phyloP scores from a whole-genome alignment of 148 eudicot species.

The Camellia lanceoleosa region DNA sequence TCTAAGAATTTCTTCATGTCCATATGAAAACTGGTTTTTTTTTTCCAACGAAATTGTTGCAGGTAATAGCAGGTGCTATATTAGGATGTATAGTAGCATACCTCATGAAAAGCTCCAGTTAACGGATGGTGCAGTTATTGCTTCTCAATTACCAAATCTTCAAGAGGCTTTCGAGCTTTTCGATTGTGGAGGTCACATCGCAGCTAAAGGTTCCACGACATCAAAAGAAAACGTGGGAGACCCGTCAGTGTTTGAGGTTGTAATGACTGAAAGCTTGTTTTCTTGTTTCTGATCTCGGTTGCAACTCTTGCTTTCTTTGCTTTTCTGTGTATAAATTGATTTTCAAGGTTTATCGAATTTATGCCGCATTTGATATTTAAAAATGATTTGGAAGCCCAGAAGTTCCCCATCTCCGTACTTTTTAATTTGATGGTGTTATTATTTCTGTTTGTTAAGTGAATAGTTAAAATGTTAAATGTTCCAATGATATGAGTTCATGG shows the following conservation, averaged over 20 bases:
- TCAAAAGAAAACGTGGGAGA: neutral
- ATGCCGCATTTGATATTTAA: neutral
- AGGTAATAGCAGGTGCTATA: slow-evolving; percentile 48
- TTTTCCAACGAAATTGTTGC: slow-evolving; percentile 4
- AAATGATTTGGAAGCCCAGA: too few relatives aligned
- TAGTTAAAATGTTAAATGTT: too few relatives aligned
- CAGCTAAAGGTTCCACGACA: neutral
- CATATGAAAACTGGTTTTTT: too few relatives aligned
- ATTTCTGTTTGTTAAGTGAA: too few relatives aligned
- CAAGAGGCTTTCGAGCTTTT: neutral
- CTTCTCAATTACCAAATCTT: neutral
- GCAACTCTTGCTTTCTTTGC: neutral
- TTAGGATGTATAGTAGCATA: slow-evolving; percentile 43
- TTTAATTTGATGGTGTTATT: too few relatives aligned
- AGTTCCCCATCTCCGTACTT: too few relatives aligned
- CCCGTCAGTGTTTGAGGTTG: neutral
- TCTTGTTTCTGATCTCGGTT: neutral
- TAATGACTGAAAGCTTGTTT: slow-evolving; percentile 3
- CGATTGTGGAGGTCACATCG: neutral
- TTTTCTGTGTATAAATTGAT: slow-evolving; percentile 11
- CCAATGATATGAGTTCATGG: too few relatives aligned
- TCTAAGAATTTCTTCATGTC: neutral
- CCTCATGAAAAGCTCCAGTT: slow-evolving; percentile 30
- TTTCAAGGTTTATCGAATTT: neutral
- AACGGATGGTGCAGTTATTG: neutral